Base-by-base conservation (phyloP, 140 eudicot genomes). In the Bidens hawaiensis region DNA sequence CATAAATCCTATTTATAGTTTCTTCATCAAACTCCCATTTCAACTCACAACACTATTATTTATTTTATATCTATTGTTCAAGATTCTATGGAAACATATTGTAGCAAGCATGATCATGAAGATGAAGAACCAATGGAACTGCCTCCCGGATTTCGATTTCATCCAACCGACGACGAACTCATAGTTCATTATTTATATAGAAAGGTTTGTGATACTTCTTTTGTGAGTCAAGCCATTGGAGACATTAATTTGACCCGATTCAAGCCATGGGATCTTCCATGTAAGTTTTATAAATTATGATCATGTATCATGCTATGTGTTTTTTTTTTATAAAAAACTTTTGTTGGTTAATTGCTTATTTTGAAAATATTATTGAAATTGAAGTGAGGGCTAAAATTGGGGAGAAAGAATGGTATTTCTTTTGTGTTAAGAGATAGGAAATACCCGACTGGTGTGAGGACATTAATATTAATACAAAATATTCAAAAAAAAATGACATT, bases 191-290 rank as follows among this genome's bases (percentile, higher is more conserved):
- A 89, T 73, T 60, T 89, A 27, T 67, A 69, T 15, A 81, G 68
- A 1, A 89, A 89, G 45, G 80, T 67, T 22, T 9, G 70, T 13
- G 79, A 89, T 54, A 71, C 27, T 68, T 58, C 63, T 54, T 89
- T 81, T 22, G 38, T 23, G n/a, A 60, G 85, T 13, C 63, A 3
- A 19, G 94, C 94, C 7, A 83, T 89, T 9, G 95, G 94, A n/a
- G 95, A 77, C 28, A 89, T 86, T 26, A 84, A 81, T 72, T 58
- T 89, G 72, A 89, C 83, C 56, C 81, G 76, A 79, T 82, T 83
- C 36, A 94, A 89, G 73, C 95, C 97, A n/a, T 89, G 97, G 97
- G 97, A 89, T 38, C 75, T 89, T 53, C 97, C 97, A 48, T 79
- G 97, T 89, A 60, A 86, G 94, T 74, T 51, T 8, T 71, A 13